A percentile compares a stretch with the other conserved stretches of the same genome.
phyloP scores from a whole-genome alignment of 768 basidiomycete species.

The Ramaria sp. region DNA sequence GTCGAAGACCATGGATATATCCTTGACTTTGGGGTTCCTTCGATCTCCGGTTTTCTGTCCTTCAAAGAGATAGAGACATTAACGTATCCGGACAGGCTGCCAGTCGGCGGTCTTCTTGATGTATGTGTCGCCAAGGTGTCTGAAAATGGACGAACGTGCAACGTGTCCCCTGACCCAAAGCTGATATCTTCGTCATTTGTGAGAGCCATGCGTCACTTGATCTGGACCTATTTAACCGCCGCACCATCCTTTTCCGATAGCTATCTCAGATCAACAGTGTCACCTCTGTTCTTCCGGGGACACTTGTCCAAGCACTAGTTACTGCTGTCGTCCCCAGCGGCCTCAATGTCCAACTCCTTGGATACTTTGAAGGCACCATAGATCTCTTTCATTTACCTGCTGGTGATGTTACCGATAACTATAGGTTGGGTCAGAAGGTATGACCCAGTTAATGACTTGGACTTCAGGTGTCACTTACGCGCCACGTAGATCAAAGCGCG shows the following conservation, averaged over 20 bases:
- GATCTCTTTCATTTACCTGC: conserved; percentile 68
- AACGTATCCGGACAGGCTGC: conserved; percentile 26
- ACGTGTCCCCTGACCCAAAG: conserved; percentile 44
- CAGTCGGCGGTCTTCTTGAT: conserved; percentile 58
- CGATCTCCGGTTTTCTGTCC: conserved; percentile 75
- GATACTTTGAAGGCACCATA: conserved; percentile 85
- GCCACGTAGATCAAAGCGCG: conserved; percentile 72
- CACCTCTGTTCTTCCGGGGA: conserved; percentile 77
- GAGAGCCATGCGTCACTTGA: conserved; percentile 13
- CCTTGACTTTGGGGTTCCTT: conserved; percentile 71
- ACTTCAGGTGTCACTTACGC: conserved; percentile 37
- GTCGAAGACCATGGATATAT: conserved; percentile 94
- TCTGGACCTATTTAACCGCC: not conserved
- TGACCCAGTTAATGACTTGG: not conserved
- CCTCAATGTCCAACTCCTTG: conserved; percentile 79
- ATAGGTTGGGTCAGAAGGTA: conserved; percentile 31
- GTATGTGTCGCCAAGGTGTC: conserved; percentile 58
- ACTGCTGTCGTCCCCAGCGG: conserved; percentile 67
- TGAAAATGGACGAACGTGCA: conserved; percentile 71
- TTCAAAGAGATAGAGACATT: conserved; percentile 56
- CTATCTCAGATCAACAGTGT: conserved; percentile 70
- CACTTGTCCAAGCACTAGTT: conserved; percentile 71
- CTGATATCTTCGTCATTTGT: conserved; percentile 47
- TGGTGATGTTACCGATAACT: conserved; percentile 24
- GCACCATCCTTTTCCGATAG: conserved; percentile 26